A percentile compares a stretch with the other conserved stretches of the same genome.
Conservation (phyloP, 2,329 filamentous ascomycete genomes). For the Diaporthe sp. region DNA sequence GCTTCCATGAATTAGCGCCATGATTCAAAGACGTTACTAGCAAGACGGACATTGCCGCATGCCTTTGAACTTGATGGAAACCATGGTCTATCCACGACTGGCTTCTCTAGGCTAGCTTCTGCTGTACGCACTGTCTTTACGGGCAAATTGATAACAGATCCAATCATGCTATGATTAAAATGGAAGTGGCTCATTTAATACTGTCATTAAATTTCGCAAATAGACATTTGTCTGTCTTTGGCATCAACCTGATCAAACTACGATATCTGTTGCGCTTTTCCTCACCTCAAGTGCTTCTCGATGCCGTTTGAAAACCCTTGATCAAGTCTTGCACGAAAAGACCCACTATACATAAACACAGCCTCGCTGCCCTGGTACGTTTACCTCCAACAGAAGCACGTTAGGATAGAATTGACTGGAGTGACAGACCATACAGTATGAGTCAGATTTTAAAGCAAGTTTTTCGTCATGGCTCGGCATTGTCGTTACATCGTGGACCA, state of each 20-base stretch:
- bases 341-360: background rate
- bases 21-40: background rate
- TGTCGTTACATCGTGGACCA: background rate
- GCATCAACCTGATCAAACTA: background rate
- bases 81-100: background rate
- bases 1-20: background rate
- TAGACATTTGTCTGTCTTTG: background rate
- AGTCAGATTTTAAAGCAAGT: background rate
- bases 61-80: background rate
- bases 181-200: background rate
- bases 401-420: too few species aligned
- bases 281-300: background rate
- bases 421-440: background rate
- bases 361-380: background rate
- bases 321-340: background rate
- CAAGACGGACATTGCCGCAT: background rate
- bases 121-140: background rate
- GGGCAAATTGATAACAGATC: background rate
- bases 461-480: background rate
- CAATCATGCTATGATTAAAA: background rate
- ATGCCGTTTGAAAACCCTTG: background rate
- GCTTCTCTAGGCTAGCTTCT: background rate
- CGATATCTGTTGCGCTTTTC: background rate
- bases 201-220: too few species aligned
- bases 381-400: background rate